phyloP scores from a whole-genome alignment of 2,329 filamentous ascomycete species.

The Torrubiellomyces zombiae region DNA sequence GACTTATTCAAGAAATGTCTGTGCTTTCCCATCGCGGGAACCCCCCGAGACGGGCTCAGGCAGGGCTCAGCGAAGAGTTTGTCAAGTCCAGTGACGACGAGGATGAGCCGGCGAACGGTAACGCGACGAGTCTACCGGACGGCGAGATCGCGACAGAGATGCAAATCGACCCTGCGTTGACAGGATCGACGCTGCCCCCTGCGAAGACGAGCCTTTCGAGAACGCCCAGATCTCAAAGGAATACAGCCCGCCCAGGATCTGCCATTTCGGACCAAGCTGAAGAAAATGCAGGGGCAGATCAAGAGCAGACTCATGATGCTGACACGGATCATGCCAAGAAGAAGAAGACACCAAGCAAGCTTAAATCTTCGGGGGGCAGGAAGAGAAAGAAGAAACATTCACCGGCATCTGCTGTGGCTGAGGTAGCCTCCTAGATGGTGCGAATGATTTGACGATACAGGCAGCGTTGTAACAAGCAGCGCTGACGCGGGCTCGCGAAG shows the following conservation, averaged over 20 bases:
- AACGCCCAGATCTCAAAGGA: too few species aligned
- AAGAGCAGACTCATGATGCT: constrained; percentile 10
- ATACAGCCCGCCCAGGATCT: too few species aligned
- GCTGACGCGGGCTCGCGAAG: too few species aligned
- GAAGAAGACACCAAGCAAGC: constrained; percentile 14
- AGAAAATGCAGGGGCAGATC: too few species aligned
- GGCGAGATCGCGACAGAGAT: too few species aligned
- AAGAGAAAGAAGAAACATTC: constrained; percentile 2
- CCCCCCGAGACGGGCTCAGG: constrained; percentile 1
- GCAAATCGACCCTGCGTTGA: constrained; percentile 16
- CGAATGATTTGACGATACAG: constrained; percentile 23
- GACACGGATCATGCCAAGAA: constrained; percentile 11
- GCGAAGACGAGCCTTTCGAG: constrained; percentile 13
- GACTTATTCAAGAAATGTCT: constrained; percentile 12
- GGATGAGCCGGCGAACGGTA: constrained; percentile 5
- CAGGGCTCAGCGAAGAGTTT: constrained; percentile 12
- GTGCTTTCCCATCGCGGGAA: too few species aligned
- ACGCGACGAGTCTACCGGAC: too few species aligned
- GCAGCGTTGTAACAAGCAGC: constrained; percentile 2
- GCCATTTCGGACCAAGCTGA: too few species aligned
- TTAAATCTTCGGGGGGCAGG: constrained; percentile 8
- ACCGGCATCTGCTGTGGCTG: constrained; percentile 9
- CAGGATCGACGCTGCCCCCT: constrained; percentile 6
- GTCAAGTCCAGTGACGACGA: constrained; percentile 7
- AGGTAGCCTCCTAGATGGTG: constrained; percentile 25